Base-by-base conservation (phyloP, 2,329 filamentous ascomycete species). In the Xylaria sp. region DNA sequence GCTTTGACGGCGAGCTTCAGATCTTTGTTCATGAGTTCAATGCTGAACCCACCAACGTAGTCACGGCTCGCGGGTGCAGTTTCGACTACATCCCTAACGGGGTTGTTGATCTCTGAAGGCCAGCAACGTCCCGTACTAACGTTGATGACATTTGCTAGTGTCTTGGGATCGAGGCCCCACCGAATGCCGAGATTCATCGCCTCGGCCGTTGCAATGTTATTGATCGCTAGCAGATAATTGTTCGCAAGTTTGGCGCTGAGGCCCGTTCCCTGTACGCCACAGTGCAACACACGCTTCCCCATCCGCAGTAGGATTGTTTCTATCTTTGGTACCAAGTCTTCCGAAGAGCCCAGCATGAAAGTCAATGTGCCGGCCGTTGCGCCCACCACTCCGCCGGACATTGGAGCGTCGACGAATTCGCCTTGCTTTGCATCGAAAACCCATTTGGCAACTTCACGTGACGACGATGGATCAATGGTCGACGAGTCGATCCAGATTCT, bases 81-180 rank as follows among this genome's bases (percentile, higher is more conserved):
- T 69, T 91, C 89, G 24, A 95, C 86, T 0, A 98, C 94, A 14
- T 94, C 94, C 11, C 90, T 90, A 2, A 98, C 94, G 0, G 96
- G 96, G 78, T 98, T 98, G 82, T 99, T 99, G 70, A 97, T 85
- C 81, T 98, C 94, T 75, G 91, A 96, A 0, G 95, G 94, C 96
- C 96, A 99, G 85, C 94, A 98, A 72, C 86, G 89, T n/a, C 96
- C 96, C 0, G 95, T 98, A 74, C 93, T 96, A 3, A 92, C 92
- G 78, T 98, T 98, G 83, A 99, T 93, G 80, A 99, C 89, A 60
- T 90, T 89, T 0, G 93, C 92, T 1, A 99, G 85, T 7, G 89
- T 90, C 74, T 83, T 82, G 1, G 88, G 83, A 68, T 90, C 87
- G 6, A 90, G 80, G 0, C 89, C 89, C 81, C 85, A 88, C 67